Base-by-base conservation (phyloP, 108 stramenopile genomes). In the Conticribra weissflogii region DNA sequence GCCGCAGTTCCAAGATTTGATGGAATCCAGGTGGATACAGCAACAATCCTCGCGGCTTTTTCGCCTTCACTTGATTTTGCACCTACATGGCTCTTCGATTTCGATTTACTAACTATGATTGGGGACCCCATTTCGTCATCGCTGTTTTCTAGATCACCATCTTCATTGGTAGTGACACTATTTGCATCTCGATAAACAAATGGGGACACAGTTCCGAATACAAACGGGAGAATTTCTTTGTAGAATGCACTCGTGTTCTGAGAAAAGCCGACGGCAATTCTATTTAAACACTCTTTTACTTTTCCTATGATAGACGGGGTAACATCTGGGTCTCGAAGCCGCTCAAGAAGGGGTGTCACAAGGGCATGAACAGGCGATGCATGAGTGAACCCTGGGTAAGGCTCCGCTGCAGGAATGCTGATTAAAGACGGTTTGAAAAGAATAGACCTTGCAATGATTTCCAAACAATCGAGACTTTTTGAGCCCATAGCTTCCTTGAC, bases 401-500 rank as follows among this genome's bases (percentile, higher is more conserved):
- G 31, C 78, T 36, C 74, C 44, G 48, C 79, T 56, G 32, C 77
- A 66, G 17, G 46, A 18, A 8, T 57, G 29, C 78, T 76, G 25
- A 62, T 70, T n/a, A 71, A 45, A 21, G 89, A 85, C 27, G 88
- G 92, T 54, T 81, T 78, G 74, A 92, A 95, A 28, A 28, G 21
- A 23, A 93, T 72, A 53, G 83, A 70, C 44, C 65, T 70, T 9
- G 82, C 78, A 31, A 93, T 83, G 28, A 93, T 81, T 81, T 95
- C 96, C 34, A 94, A 48, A 14, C 87, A 91, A 70, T 94, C 82
- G 28, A 83, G 76, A 55, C 92, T 89, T 55, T 93, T 93, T 32
- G 83, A 81, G 23, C 95, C 95, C 54, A 80, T 84, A 19, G 95
- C 95, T 64, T 96, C 95, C 67, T 96, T 92, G 47, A 96, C 88